These are phyloP conservation scores for Stagonosporopsis vannaccii DNA, from an alignment of 2,329 filamentous ascomycete species.

Conservation along the genomic window DNA sequence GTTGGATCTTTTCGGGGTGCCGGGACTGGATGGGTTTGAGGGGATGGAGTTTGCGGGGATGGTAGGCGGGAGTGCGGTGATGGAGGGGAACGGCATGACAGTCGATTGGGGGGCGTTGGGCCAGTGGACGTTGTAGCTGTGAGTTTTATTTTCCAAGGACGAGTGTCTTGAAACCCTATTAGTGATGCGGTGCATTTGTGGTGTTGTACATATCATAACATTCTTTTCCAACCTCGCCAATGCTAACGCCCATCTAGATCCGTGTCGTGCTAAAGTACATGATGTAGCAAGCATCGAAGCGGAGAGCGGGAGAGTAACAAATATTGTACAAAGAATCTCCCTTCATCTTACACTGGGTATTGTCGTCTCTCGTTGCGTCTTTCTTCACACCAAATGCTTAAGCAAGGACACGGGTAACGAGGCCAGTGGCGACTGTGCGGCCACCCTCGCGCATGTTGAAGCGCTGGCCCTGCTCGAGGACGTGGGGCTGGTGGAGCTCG, in stretches of 20 bases:
- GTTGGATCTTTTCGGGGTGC: slow-evolving; percentile 32
- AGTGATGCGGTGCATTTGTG: too few relatives aligned
- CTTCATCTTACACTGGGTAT: slow-evolving; percentile 18
- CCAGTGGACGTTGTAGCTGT: slow-evolving; percentile 32
- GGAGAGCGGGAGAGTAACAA: slow-evolving; percentile 35
- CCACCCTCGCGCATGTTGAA: slow-evolving; percentile 99
- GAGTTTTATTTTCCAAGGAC: too few relatives aligned
- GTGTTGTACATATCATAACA: slow-evolving; percentile 28
- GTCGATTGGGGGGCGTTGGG: slow-evolving; percentile 38
- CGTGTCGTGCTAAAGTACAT: slow-evolving; percentile 39
- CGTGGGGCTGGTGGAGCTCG: slow-evolving; percentile 82
- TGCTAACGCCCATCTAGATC: slow-evolving; percentile 33
- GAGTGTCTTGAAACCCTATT: too few relatives aligned
- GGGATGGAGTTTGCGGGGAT: slow-evolving; percentile 36
- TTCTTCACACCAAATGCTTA: slow-evolving; percentile 26
- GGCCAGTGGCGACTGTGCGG: slow-evolving; percentile 58
- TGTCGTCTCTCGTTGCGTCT: slow-evolving; percentile 9
- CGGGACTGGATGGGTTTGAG: slow-evolving; percentile 41
- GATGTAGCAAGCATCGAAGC: slow-evolving; percentile 31
- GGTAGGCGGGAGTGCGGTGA: slow-evolving; percentile 14
- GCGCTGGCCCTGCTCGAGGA: slow-evolving; percentile 88
- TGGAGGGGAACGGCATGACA: slow-evolving; percentile 13
- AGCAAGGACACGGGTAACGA: slow-evolving; percentile 48
- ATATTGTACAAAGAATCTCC: slow-evolving; percentile 34
- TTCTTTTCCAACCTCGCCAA: slow-evolving; percentile 26